Conservation (phyloP, 208 protist genomes). For the Trypanosoma cruzi region DNA sequence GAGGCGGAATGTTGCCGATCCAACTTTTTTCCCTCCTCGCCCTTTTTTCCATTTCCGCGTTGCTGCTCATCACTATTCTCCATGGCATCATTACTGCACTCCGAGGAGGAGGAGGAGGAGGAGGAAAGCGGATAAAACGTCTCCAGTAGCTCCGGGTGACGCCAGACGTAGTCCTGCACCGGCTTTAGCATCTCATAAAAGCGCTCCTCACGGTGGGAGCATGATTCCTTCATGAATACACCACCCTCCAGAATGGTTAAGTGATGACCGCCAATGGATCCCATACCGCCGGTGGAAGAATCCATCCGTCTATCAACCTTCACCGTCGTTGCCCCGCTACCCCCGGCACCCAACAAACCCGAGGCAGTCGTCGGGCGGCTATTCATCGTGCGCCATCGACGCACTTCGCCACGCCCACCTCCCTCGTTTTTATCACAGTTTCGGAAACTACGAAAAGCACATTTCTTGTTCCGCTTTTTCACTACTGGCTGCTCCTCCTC, state of each 20-base stretch:
- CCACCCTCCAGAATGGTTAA: conserved; percentile 58
- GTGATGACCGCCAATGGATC: conserved; percentile 81
- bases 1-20: background rate
- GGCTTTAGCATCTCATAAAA: conserved; percentile 77
- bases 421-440: background rate
- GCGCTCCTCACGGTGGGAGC: conserved; percentile 66
- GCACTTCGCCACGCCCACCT: background rate
- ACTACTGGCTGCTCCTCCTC: background rate
- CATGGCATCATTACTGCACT: background rate
- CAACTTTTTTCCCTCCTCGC: background rate
- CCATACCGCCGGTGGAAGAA: no score
- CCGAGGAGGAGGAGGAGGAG: background rate
- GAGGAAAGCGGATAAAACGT: background rate
- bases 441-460: background rate
- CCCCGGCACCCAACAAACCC: background rate
- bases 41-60: background rate
- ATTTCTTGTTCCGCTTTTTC: background rate
- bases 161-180: conserved; percentile 57
- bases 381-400: background rate
- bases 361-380: background rate
- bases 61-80: background rate
- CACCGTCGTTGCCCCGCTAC: conserved; percentile 11
- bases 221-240: conserved; percentile 80
- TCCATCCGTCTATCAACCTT: background rate
- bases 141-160: conserved; percentile 1